Percentiles rank a stretch among this genome's conserved stretches.
phyloP scores from a whole-genome alignment of 768 basidiomycete genomes.

The Rhizopogon vesiculosus region DNA sequence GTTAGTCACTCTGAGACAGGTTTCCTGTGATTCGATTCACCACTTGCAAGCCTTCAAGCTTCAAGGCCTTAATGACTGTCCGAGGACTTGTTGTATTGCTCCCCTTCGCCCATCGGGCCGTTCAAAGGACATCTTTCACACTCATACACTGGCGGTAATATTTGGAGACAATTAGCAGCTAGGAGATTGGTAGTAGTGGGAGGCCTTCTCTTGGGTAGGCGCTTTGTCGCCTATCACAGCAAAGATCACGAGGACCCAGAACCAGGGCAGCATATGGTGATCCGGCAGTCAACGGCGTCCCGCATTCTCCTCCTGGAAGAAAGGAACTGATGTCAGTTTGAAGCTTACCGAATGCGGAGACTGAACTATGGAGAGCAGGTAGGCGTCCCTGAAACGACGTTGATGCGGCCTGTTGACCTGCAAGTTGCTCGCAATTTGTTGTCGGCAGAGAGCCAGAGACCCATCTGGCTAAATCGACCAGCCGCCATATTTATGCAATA shows the following conservation, averaged over 20 bases:
- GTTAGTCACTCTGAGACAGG: not conserved
- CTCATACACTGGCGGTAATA: not conserved
- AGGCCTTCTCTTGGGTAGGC: not conserved
- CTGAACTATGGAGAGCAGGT: not conserved
- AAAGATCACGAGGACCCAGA: not conserved
- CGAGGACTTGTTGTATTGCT: not conserved
- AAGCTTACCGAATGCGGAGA: constrained; percentile 1
- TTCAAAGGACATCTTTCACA: not conserved
- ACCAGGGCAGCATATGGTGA: not conserved
- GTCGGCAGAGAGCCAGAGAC: not conserved
- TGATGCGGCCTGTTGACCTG: not conserved
- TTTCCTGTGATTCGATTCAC: not conserved
- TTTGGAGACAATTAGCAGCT: not conserved
- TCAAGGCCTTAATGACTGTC: not conserved
- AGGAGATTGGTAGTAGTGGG: not conserved
- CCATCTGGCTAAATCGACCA: not conserved
- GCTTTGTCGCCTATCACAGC: not conserved
- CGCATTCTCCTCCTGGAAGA: not conserved
- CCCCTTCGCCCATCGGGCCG: not conserved
- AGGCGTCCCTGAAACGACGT: not conserved
- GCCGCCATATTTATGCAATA: not conserved
- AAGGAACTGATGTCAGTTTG: too few species aligned
- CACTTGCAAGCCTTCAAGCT: not conserved
- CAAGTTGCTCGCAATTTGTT: not conserved
- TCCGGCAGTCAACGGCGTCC: not conserved